Percentiles rank a stretch among this genome's conserved stretches.
These are phyloP conservation scores for Colletotrichum musicola DNA, from an alignment of 2,329 filamentous ascomycete genomes.

Conservation along the genomic window DNA sequence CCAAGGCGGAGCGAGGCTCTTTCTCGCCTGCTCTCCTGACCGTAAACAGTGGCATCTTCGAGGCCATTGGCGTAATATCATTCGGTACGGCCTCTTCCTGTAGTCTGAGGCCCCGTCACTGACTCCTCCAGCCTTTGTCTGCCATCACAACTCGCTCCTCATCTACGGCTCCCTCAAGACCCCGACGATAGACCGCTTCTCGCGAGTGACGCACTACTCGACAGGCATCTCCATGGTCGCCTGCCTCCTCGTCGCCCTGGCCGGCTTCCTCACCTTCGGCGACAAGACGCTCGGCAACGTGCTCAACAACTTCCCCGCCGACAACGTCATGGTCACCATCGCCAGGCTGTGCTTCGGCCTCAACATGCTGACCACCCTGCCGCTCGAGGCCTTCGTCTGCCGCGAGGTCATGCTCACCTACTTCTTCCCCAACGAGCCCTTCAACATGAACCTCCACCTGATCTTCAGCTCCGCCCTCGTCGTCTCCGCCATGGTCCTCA, in stretches of 20 bases:
- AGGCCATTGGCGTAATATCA: conserved; percentile 97
- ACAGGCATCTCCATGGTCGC: conserved; percentile 92
- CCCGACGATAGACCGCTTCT: conserved; percentile 95
- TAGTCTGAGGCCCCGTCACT: conserved; percentile 42
- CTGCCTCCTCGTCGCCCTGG: conserved; percentile 88
- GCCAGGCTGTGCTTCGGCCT: conserved; percentile 95
- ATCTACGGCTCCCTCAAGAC: conserved; percentile 97
- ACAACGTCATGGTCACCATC: conserved; percentile 94
- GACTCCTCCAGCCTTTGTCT: conserved; percentile 69
- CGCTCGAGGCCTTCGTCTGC: conserved; percentile 97
- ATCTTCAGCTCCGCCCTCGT: conserved; percentile 88
- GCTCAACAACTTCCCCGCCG: conserved; percentile 93
- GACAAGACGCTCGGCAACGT: conserved; percentile 94
- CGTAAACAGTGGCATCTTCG: conserved; percentile 90
- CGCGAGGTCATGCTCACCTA: conserved; percentile 96
- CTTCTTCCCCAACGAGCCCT: conserved; percentile 76
- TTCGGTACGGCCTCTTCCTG: conserved; percentile 72
- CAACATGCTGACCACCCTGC: conserved; percentile 98
- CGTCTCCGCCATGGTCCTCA: conserved; percentile 80
- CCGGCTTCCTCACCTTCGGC: conserved; percentile 93
- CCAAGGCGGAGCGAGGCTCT: conserved; percentile 77
- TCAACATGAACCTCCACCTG: conserved; percentile 86
- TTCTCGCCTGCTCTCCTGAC: conserved; percentile 78
- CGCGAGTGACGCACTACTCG: conserved; percentile 92
- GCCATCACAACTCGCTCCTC: conserved; percentile 94